Evolutionary conservation across 306 rosid species (phyloP), one percentile per base, ranked within the genome.

Genomic region (Cucurbita moschata): DNA sequence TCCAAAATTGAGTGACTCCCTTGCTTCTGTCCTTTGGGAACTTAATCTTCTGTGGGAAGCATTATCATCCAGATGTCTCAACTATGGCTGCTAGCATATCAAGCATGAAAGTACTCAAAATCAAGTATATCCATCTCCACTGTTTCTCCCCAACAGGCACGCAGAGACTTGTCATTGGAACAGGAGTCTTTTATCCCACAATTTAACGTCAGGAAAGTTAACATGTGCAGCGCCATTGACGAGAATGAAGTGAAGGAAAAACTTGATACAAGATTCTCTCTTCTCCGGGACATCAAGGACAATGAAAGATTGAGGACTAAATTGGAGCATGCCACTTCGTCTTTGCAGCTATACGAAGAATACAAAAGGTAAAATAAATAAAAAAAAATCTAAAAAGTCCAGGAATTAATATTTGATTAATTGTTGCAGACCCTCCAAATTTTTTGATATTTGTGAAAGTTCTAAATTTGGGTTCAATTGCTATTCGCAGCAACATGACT

Each of bases 11-110:
- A 94, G 99, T 10, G 97, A 97, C 16, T 97, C 97, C 67, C 91
- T 94, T 80, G 92, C 96, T 40, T 87, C 99, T 0, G 99, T 94
- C 23, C 90, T 94, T 62, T 94, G 96, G 99, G 99, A 94, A 76
- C 89, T 95, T 75, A 79, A 84, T 83, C 91, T 95, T 75, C 82
- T 95, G 71, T 83, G 88, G 88, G 49, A 86, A 56, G 82, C 96
- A 95, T 78, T 86, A 89, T 80, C 95, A 91, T 81, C 92, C 96
- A 40, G 76, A 90, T 43, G 80, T 91, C 76, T 85, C 97, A 16
- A 81, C 86, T 43, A 72, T 85, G 83, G 92, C 96, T 23, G 70
- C 86, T 2, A 83, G 88, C 75, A 77, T 88, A 76, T 79, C 89
- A 65, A 85, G 66, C 84, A 85, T 88, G 90, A 78, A 44, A 43